Base-by-base conservation (phyloP, 73 alveolate species). In the Halteria grandinella region DNA sequence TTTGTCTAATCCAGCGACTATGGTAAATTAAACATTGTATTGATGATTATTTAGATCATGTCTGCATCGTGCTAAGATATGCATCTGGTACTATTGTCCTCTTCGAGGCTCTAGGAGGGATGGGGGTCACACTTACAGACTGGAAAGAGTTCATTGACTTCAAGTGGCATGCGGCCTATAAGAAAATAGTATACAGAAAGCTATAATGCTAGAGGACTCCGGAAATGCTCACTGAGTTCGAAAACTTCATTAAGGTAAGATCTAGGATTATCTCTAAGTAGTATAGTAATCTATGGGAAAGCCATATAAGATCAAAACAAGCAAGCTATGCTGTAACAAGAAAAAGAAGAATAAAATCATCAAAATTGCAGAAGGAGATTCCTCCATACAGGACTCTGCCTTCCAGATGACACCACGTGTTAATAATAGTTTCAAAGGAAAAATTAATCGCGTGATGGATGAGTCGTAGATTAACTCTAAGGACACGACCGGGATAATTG, bases 21-120 rank as follows among this genome's bases (percentile, higher is more conserved):
- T 47, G 77, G 77, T 60, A 60, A 60, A 1, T 25, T 3, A 3
- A 40, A n/a, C 10, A 60, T 15, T 15, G 15, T 2, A 14, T 5
- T 37, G 18, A 6, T 17, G 7, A 5, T 10, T 60, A 40, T 36
- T 5, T 37, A 60, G 85, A 71, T 47, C 85, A 71, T 47, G 85
- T 71, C 4, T 71, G 50, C 0, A 15, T 71, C 44, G 11, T 71
- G 58, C 75, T 71, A 23, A 52, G 75, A 21, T 52, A 34, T 28
- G 58, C 52, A 18, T 8, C 14, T 2, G 85, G 85, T 6, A 51
- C 29, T 36, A 73, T 71, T n/a, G 74, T 50, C 6, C 20, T 71
- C 55, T 71, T 71, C 39, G 85, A 71, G 24, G 85, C 85, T 3
- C 27, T 57, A 4, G 85, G 85, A 1, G 71, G 37, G 23, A 52